phyloP scores from a whole-genome alignment of 2,329 filamentous ascomycete species.

The Pseudogymnoascus sp. region DNA sequence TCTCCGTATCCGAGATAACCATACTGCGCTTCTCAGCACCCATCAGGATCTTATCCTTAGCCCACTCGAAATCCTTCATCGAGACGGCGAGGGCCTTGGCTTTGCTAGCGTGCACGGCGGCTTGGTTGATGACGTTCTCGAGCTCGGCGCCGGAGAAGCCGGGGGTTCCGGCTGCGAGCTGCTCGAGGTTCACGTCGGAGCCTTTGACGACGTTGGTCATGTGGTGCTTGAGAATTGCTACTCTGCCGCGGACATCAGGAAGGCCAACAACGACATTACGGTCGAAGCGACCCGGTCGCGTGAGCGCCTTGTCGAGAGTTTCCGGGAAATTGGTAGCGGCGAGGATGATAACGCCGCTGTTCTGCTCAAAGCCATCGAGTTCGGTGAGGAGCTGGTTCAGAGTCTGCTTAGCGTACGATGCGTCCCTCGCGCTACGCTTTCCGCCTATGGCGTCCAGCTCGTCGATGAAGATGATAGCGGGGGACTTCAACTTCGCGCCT shows the following conservation, averaged over 20 bases:
- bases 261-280: conserved; percentile 82
- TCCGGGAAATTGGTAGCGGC: conserved; percentile 95
- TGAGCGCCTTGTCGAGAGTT: conserved; percentile 87
- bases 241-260: conserved; percentile 85
- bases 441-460: conserved; percentile 91
- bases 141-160: conserved; percentile 93
- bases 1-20: conserved; percentile 87
- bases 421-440: conserved; percentile 85
- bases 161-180: conserved; percentile 78
- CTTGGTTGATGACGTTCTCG: conserved; percentile 95
- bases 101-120: conserved; percentile 88
- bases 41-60: conserved; percentile 97
- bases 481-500: conserved; percentile 75
- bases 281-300: conserved; percentile 90
- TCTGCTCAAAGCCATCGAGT: conserved; percentile 92
- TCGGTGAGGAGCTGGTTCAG: conserved; percentile 96
- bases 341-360: conserved; percentile 89
- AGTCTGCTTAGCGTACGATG: conserved; percentile 93
- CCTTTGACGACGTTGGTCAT: conserved; percentile 81
- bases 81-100: conserved; percentile 68
- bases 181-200: conserved; percentile 71
- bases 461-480: conserved; percentile 92
- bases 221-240: conserved; percentile 90
- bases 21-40: conserved; percentile 85
- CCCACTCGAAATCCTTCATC: conserved; percentile 85